Percentiles rank a stretch among this genome's conserved stretches.
Evolutionary conservation across 2,329 filamentous ascomycete species (phyloP).

Genomic region (Talaromyces rugulosus): DNA sequence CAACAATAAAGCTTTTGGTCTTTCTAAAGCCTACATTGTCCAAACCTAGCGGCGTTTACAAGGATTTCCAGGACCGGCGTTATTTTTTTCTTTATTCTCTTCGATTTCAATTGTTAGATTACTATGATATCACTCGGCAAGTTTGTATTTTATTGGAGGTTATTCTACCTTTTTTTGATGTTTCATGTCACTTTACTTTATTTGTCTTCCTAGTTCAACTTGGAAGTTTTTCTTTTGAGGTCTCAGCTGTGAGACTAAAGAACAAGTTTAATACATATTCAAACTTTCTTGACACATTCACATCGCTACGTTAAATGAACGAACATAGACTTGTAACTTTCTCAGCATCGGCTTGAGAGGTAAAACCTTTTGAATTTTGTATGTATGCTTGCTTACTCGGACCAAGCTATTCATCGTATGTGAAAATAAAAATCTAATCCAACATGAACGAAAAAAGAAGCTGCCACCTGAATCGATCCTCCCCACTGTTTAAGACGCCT

Average conservation of each 20-base stretch:
- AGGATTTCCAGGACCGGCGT: conserved; percentile 2
- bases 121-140: conserved; percentile 14
- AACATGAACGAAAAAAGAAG: neutral
- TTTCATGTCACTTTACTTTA: conserved; percentile 2
- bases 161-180: conserved; percentile 1
- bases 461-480: neutral
- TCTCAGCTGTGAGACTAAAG: neutral
- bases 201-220: neutral
- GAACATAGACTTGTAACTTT: neutral
- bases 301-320: too few species aligned
- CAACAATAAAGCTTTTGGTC: neutral
- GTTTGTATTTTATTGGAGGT: conserved; percentile 4
- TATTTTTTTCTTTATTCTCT: neutral
- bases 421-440: neutral
- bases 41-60: neutral
- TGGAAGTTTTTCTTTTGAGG: neutral
- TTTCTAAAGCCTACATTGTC: neutral
- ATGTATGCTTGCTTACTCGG: neutral
- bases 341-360: neutral
- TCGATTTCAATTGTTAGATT: conserved; percentile 7
- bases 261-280: neutral
- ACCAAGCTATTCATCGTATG: neutral
- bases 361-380: neutral
- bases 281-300: neutral
- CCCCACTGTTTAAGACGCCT: neutral